Base-by-base conservation (phyloP, 1,284 basidiomycete species). In the Tremellales sp. region DNA sequence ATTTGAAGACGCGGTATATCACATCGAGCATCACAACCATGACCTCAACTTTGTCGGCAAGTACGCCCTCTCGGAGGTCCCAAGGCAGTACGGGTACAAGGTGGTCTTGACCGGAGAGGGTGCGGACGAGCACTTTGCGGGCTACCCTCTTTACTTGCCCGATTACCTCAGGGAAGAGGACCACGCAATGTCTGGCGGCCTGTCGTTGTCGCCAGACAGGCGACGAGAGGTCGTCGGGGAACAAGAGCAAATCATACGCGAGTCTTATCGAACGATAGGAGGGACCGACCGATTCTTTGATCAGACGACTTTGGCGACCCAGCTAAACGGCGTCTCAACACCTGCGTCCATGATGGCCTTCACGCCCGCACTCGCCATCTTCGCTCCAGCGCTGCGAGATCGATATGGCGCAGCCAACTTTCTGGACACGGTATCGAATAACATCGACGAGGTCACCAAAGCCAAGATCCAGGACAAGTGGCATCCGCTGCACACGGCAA, bases 51-150 rank as follows among this genome's bases (percentile, higher is more conserved):
- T 73, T 63, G 50, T 75, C 53, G 54, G 73, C 53, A 62, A 76
- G 63, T 75, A 73, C 56, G 60, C 74, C 25, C 64, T 76, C 37
- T 70, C 67, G 24, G 58, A 65, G 45, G 68, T 75, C 49, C 74
- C 75, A 49, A 66, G 74, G 54, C 64, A 67, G 25, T 72, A 73
- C 53, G 75, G 74, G 12, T 75, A 75, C 58, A 74, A 75, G 59
- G 74, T 75, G 53, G 75, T 75, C 10, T 60, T 76, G 35, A 75
- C 73, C n/a, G 75, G 75, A 24, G 75, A 76, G 48, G 75, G 75
- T 4, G 70, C 71, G 4, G 75, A 76, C 54, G 75, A 76, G 62
- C 67, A 75, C 48, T 73, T 73, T 46, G 75, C 69, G 19, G 74
- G 74, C 10, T 58, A 58, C 33, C 54, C 54, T 2, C 41, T 58